Evolutionary conservation across 2,329 filamentous ascomycete species (phyloP).

Genomic region (Tothia fuscella): DNA sequence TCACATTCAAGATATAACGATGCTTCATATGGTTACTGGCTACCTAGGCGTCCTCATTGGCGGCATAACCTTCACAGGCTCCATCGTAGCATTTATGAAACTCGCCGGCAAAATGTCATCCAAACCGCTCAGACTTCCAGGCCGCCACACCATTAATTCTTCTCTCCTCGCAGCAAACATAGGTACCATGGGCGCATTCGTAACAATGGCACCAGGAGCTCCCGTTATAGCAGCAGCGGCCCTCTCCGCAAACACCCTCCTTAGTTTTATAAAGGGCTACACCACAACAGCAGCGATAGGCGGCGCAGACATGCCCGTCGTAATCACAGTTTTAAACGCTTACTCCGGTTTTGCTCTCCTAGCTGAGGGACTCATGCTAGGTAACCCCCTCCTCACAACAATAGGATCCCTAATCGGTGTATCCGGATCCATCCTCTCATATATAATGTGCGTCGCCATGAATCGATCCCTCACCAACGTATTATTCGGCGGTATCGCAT

Average conservation of each 20-base stretch:
- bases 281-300: conserved; percentile 83
- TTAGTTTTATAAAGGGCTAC: conserved; percentile 78
- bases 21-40: conserved; percentile 71
- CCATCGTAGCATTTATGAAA: conserved; percentile 81
- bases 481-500: conserved; percentile 68
- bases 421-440: conserved; percentile 77
- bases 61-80: conserved; percentile 83
- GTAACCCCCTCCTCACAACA: conserved; percentile 73
- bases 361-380: conserved; percentile 83
- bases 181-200: conserved; percentile 72
- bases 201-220: conserved; percentile 69
- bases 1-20: conserved; percentile 55
- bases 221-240: conserved; percentile 69
- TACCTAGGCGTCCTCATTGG: conserved; percentile 78
- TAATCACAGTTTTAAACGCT: conserved; percentile 81
- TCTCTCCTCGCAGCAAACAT: conserved; percentile 63
- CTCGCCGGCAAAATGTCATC: conserved; percentile 74
- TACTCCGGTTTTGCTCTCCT: conserved; percentile 87
- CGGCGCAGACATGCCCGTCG: conserved; percentile 88
- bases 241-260: conserved; percentile 59
- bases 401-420: conserved; percentile 82
- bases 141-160: conserved; percentile 63
- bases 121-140: conserved; percentile 58
- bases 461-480: conserved; percentile 84
- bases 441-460: conserved; percentile 83